phyloP scores from a whole-genome alignment of 2,329 filamentous ascomycete genomes.

The Fusarium sp. region DNA sequence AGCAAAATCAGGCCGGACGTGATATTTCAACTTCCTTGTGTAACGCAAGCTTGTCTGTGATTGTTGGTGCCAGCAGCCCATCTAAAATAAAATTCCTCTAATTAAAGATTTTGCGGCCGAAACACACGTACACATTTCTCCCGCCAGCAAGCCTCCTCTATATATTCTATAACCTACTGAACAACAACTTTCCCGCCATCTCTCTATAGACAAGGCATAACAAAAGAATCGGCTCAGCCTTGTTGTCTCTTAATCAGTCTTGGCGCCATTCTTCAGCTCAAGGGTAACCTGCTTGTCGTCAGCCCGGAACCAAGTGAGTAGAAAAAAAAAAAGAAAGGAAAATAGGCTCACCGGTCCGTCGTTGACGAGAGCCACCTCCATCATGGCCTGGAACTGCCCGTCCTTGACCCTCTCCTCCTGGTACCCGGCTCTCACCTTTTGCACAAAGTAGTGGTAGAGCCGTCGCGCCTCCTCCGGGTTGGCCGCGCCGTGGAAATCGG shows the following conservation, averaged over 20 bases:
- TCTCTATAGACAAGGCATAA: constrained; percentile 2
- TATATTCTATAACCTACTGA: neutral
- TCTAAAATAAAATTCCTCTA: neutral
- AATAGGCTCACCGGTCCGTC: constrained; percentile 73
- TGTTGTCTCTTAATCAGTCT: constrained; percentile 23
- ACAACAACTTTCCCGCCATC: neutral
- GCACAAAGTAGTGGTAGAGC: constrained; percentile 87
- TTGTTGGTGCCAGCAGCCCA: neutral
- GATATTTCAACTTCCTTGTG: neutral
- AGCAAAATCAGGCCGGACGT: neutral
- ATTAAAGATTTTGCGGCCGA: neutral
- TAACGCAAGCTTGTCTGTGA: neutral
- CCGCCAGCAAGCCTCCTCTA: neutral
- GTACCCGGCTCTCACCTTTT: constrained; percentile 80
- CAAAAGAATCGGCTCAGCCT: neutral
- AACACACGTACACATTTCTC: neutral
- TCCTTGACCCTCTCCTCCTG: constrained; percentile 83
- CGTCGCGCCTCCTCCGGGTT: constrained; percentile 80
- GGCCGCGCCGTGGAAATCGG: constrained; percentile 92
- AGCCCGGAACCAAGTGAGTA: neutral
- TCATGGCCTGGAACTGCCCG: constrained; percentile 98
- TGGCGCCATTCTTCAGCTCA: constrained; percentile 41
- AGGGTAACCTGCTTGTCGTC: constrained; percentile 38
- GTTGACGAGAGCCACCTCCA: constrained; percentile 94
- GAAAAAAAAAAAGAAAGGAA: neutral